A percentile compares a stretch with the other conserved stretches of the same genome.
Evolutionary conservation across 1,284 basidiomycete species (phyloP).

Genomic region (Fomitopsis palustris): DNA sequence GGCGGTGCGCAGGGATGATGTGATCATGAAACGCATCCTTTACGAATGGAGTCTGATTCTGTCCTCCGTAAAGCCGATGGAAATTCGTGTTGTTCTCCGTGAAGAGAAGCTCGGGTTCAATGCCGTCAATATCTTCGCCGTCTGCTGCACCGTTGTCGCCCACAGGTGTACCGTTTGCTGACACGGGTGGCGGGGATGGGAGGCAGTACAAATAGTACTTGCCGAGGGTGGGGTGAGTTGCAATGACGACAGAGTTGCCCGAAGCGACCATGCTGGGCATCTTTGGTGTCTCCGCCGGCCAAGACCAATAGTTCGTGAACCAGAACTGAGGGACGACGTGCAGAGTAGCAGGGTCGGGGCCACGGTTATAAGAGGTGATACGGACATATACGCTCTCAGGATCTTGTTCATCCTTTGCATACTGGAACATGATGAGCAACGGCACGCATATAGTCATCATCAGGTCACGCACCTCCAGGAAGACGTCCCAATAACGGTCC

Average conservation of each 20-base stretch:
- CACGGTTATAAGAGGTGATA: conserved; percentile 95
- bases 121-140: conserved; percentile 58
- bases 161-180: conserved; percentile 58
- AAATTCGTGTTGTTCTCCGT: conserved; percentile 99
- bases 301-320: conserved; percentile 99
- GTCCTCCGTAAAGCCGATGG: conserved; percentile 83
- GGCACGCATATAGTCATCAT: neutral
- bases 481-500: conserved; percentile 97
- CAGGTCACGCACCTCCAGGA: conserved; percentile 72
- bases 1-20: conserved; percentile 84
- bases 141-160: conserved; percentile 46
- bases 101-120: conserved; percentile 85
- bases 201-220: conserved; percentile 86
- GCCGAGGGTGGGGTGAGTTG: conserved; percentile 71
- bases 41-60: conserved; percentile 80
- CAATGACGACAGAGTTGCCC: conserved; percentile 64
- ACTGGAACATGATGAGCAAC: conserved; percentile 44
- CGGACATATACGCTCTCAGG: conserved; percentile 88
- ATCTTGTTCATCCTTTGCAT: conserved; percentile 95
- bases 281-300: conserved; percentile 79
- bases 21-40: conserved; percentile 99
- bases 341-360: conserved; percentile 92
- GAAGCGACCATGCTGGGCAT: conserved; percentile 71
- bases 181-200: conserved; percentile 87
- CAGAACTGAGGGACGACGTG: conserved; percentile 95